Evolutionary conservation across 768 basidiomycete species (phyloP), one percentile per base, ranked within the genome.

Genomic region (Mycena vitilis): DNA sequence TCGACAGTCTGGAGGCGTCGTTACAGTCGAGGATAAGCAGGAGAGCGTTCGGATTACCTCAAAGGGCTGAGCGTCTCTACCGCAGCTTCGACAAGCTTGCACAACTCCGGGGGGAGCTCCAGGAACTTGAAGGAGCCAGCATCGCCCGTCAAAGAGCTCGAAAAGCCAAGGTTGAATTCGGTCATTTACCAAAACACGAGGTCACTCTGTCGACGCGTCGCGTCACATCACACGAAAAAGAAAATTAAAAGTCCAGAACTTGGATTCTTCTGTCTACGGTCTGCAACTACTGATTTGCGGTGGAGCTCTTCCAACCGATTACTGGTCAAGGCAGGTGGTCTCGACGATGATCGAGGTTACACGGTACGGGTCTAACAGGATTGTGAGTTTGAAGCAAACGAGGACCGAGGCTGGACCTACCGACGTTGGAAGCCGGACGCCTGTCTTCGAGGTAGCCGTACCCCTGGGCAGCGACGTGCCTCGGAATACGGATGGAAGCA

Each of bases 361-460:
- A 68, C 94, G 93, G 82, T 99, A 99, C 37, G 98, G 95, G 81
- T 99, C 94, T 95, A 71, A 47, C 69, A 37, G 47, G 42, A 5
- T 18, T 55, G 65, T 60, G 5, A 66, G 61, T 65, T 38, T 22
- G 37, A 48, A 30, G 34, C 2, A 13, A 56, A 25, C 9, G 6
- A n/a, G 20, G 5, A 25, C 15, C 15, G 15, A 7, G 63, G 64
- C 49, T 58, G 58, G 45, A n/a, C 89, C 51, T 81, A 95, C 94
- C 97, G 72, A 98, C 94, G 87, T 99, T 99, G 79, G 96, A 98
- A 65, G 97, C 97, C 34, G 98, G 98, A 70, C 97, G 95, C 71
- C 97, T 89, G 83, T 98, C 96, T 78, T 98, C 96, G 73, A 98
- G 81, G 85, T 99, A 98, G 55, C 98, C 98, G 75, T 91, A 95